These are phyloP conservation scores for Populus trichocarpa DNA, from an alignment of 441 rosid species.

Conservation along the genomic window DNA sequence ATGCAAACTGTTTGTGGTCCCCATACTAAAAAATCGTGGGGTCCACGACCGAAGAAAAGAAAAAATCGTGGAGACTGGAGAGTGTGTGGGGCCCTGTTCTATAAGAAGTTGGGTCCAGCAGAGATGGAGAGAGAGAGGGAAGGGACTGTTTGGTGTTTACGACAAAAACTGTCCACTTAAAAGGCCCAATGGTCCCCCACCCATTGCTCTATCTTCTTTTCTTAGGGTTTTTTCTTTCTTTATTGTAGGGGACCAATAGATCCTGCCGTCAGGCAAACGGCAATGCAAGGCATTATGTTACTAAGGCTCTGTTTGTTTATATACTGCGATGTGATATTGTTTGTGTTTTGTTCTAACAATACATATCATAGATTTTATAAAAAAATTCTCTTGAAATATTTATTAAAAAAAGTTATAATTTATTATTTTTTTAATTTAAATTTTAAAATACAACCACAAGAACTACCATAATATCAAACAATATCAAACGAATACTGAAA, in stretches of 20 bases:
- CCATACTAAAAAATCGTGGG: background rate
- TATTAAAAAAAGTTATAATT: no score
- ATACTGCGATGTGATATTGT: no score
- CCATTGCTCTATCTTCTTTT: conserved; percentile 16
- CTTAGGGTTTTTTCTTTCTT: background rate
- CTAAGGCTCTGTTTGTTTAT: no score
- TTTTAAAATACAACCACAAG: no score
- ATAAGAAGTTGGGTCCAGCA: conserved; percentile 21
- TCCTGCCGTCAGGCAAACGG: conserved; percentile 33
- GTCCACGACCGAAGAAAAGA: background rate
- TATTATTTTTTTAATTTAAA: no score
- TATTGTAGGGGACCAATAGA: background rate
- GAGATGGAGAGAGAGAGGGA: background rate
- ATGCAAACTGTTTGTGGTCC: conserved; percentile 35
- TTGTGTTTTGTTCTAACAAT: no score
- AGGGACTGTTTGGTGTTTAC: conserved; percentile 26
- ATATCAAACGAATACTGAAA: no score
- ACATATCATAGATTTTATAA: no score
- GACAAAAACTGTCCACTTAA: conserved; percentile 40
- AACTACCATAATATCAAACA: no score
- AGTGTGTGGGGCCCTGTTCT: background rate
- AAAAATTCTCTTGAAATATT: no score
- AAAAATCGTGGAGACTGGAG: background rate
- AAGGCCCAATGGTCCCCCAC: conserved; percentile 54
- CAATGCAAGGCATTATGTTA: background rate